Evolutionary conservation across 2,329 filamentous ascomycete species (phyloP).

Genomic region (Triangularia setosa): DNA sequence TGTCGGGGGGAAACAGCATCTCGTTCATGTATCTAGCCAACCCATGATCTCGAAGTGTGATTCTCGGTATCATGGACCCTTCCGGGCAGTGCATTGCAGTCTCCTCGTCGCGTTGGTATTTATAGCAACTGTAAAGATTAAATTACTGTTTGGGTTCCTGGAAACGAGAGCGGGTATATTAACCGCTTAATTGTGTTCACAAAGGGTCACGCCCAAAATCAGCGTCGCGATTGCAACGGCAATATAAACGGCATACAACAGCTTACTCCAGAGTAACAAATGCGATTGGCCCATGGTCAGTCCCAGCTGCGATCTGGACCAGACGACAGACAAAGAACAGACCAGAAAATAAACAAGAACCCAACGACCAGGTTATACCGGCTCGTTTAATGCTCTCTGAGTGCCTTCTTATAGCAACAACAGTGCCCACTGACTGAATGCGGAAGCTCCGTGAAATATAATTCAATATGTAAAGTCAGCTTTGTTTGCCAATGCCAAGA

Average conservation of each 20-base stretch:
- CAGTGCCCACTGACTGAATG: background rate
- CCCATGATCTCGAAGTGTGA: background rate
- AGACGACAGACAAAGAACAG: background rate
- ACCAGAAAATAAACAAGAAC: constrained; percentile 9
- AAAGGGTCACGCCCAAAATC: constrained; percentile 14
- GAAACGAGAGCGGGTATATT: constrained; percentile 17
- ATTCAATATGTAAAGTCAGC: constrained; percentile 17
- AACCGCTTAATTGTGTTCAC: constrained; percentile 18
- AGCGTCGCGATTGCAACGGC: constrained; percentile 13
- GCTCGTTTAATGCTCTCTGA: background rate
- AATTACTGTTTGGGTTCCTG: constrained; percentile 11
- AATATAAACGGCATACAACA: constrained; percentile 17
- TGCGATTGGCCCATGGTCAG: constrained; percentile 9
- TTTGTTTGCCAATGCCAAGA: constrained; percentile 2
- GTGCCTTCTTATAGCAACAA: background rate
- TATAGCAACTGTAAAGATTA: constrained; percentile 20
- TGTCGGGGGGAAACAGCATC: background rate
- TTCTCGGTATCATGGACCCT: background rate
- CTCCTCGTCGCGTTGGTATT: constrained; percentile 16
- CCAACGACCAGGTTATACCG: constrained; percentile 18
- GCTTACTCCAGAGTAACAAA: background rate
- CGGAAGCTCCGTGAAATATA: constrained; percentile 23
- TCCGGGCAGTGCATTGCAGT: background rate
- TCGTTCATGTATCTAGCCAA: background rate
- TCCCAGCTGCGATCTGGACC: constrained; percentile 9